Evolutionary conservation across 306 rosid species (phyloP).

Genomic region (Rosa chinensis): DNA sequence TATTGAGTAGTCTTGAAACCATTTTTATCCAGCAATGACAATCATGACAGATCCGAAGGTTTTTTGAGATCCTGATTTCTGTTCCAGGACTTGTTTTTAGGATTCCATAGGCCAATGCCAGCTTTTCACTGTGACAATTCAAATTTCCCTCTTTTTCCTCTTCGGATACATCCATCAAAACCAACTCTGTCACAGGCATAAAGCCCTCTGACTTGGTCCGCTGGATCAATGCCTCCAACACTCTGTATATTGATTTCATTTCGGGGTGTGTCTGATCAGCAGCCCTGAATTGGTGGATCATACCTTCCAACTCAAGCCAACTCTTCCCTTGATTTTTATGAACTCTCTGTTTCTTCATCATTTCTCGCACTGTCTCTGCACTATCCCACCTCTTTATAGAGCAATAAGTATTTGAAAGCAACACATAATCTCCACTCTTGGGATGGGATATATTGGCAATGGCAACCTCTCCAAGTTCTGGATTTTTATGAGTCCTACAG

Average conservation of each 20-base stretch:
- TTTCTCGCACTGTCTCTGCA: slow-evolving; percentile 60
- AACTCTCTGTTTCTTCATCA: slow-evolving; percentile 54
- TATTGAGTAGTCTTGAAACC: slow-evolving; percentile 42
- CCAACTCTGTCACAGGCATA: slow-evolving; percentile 57
- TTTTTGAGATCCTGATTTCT: slow-evolving; percentile 59
- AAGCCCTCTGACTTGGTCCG: slow-evolving; percentile 56
- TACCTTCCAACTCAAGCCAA: slow-evolving; percentile 58
- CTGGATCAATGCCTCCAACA: slow-evolving; percentile 55
- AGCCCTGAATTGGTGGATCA: slow-evolving; percentile 58
- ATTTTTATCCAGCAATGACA: slow-evolving; percentile 58
- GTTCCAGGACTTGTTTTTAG: slow-evolving; percentile 66
- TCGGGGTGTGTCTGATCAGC: slow-evolving; percentile 58
- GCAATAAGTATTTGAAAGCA: slow-evolving; percentile 71
- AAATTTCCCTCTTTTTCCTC: slow-evolving; percentile 77
- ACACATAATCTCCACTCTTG: slow-evolving; percentile 66
- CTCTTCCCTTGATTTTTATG: slow-evolving; percentile 61
- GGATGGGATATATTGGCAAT: slow-evolving; percentile 50
- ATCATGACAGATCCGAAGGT: slow-evolving; percentile 44
- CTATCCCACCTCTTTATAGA: slow-evolving; percentile 60
- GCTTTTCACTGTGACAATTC: slow-evolving; percentile 54
- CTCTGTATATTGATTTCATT: slow-evolving; percentile 45
- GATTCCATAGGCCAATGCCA: slow-evolving; percentile 66
- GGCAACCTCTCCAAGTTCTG: slow-evolving; percentile 61
- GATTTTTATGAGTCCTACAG: slow-evolving; percentile 52
- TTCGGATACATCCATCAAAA: slow-evolving; percentile 77